phyloP scores from a whole-genome alignment of 1,284 basidiomycete genomes.

The Trichosporon inkin region DNA sequence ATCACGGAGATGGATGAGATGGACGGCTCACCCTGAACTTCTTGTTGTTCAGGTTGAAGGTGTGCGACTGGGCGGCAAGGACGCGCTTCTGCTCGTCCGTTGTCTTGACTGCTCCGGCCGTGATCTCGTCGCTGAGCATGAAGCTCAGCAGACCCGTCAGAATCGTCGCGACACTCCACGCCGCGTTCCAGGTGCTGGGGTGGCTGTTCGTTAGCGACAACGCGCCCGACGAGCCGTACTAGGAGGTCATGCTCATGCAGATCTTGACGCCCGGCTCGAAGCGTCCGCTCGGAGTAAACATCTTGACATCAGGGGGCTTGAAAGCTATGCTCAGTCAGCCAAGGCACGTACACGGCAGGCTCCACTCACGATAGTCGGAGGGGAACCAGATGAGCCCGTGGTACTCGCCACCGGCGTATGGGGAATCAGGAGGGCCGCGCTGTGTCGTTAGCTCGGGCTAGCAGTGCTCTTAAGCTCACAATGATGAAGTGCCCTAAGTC shows the following conservation, averaged over 20 bases:
- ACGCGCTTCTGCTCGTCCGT: slow-evolving; percentile 72
- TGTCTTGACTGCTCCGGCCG: slow-evolving; percentile 81
- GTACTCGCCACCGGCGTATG: slow-evolving; percentile 88
- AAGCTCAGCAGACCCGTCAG: slow-evolving; percentile 91
- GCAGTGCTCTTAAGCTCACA: slow-evolving; percentile 56
- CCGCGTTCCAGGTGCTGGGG: slow-evolving; percentile 51
- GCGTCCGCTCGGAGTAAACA: slow-evolving; percentile 89
- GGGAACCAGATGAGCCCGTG: slow-evolving; percentile 73
- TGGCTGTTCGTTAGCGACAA: slow-evolving; percentile 31
- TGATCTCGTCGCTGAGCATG: slow-evolving; percentile 96
- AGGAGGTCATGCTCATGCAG: slow-evolving; percentile 94
- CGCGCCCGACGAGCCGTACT: slow-evolving; percentile 56
- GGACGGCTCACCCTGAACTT: slow-evolving; percentile 60
- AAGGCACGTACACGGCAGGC: background rate
- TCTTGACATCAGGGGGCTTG: slow-evolving; percentile 95
- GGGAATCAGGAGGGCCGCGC: slow-evolving; percentile 89
- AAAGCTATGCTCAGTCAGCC: slow-evolving; percentile 56
- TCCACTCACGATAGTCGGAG: slow-evolving; percentile 69
- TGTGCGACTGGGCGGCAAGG: slow-evolving; percentile 74
- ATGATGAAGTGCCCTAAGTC: slow-evolving; percentile 82
- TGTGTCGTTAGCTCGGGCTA: slow-evolving; percentile 45
- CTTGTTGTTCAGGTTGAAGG: slow-evolving; percentile 73
- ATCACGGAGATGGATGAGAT: background rate
- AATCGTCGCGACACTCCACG: slow-evolving; percentile 55
- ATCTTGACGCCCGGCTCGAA: slow-evolving; percentile 93